Base-by-base conservation (phyloP, 768 basidiomycete species). In the Amanita pseudoporphyria region DNA sequence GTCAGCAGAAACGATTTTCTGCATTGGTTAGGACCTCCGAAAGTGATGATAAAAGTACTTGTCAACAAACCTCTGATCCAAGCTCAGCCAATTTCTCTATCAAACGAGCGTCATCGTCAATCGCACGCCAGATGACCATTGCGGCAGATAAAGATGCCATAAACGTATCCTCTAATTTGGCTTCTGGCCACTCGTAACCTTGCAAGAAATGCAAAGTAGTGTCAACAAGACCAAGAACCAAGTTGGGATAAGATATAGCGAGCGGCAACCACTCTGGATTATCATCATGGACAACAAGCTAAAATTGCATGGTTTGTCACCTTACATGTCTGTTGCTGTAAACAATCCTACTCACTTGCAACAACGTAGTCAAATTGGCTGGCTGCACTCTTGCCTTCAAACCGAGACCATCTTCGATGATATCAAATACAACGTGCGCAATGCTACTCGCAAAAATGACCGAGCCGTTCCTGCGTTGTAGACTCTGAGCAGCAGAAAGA, bases 131-230 rank as follows among this genome's bases (percentile, higher is more conserved):
- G 13, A 83, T 59, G 57, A 85, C 58, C 47, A 71, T 75, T 18
- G 76, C 77, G 6, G 78, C 68, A 19, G 74, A 66, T 39, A 78
- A 54, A 19, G 74, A 74, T 3, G 77, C 70, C 18, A 67, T 56
- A 53, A 84, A 78, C 49, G 84, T 76, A 46, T 71, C 59, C 48
- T 81, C 74, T 9, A 72, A 65, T 38, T 67, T 65, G 6, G 66
- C 64, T 30, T 78, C 74, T 5, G 62, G 55, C 71, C 73, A 75
- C 36, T 60, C 54, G 57, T 78, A 71, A 47, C 71, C 63, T 47
- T 77, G 75, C 30, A 85, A 57, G 62, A 77, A 83, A 47, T 69
- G 64, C 6, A 79, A 64, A 5, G 74, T 77, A 48, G 76, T 71
- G 33, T 77, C 72, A 1, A 73, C 72, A 32, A 82, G 59, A 48